Evolutionary conservation across 345 rosid species (phyloP), one percentile per base, ranked within the genome.

Genomic region (Citrus sp.): DNA sequence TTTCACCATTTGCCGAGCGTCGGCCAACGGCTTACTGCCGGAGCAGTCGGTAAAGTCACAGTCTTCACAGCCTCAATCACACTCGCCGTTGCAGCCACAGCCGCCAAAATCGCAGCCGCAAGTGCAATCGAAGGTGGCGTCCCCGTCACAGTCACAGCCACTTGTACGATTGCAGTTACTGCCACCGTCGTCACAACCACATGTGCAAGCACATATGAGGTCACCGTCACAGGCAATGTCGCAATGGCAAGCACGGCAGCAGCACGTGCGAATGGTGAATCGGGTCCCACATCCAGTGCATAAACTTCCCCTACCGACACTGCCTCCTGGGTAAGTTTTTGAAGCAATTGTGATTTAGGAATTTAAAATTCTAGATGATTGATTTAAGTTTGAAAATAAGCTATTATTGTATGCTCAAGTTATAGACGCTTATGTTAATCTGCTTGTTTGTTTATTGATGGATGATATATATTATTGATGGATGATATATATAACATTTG

Each of bases 251-350:
- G 79, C 81, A 4, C 80, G 80, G 76, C 77, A 76, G 3, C 88
- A 72, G 80, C 86, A 75, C 51, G 62, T 76, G 61, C 58, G 82
- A 61, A 10, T 74, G 70, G 67, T 46, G 77, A 80, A 84, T 25
- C 80, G 87, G 71, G 63, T 82, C 37, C 78, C 80, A 68, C 90
- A 84, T n/a, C 87, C 86, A 8, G 81, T 86, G 76, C 89, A 86
- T 27, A 84, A 70, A 62, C 78, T 84, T 78, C 80, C 82, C 12
- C 65, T 75, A 75, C 87, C 63, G 42, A 73, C 83, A 65, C 75
- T 55, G 79, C 88, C 51, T 75, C 62, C 64, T 51, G 74, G 77
- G 91, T 89, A 79, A 85, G 72, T 60, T 67, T 66, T 56, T 51
- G 19, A 12, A 27, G 59, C 55, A 24, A 65, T 21, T 34, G 10